phyloP scores from a whole-genome alignment of 352 stramenopile species.

The Pythium aristosporum region DNA sequence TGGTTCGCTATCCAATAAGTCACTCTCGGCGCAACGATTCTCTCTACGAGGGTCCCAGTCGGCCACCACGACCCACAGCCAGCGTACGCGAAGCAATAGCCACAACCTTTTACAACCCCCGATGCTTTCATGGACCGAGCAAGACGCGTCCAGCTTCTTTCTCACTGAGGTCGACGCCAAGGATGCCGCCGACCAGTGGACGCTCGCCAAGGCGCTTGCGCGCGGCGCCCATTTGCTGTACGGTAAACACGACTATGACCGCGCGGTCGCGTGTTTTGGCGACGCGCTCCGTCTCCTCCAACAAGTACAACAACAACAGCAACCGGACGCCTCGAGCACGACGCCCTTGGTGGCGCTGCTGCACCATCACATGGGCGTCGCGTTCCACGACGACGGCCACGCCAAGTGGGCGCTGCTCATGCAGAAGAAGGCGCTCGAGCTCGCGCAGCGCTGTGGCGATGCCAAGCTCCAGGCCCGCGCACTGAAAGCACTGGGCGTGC shows the following conservation, averaged over 20 bases:
- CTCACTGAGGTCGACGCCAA: slow-evolving; percentile 70
- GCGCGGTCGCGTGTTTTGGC: slow-evolving; percentile 38
- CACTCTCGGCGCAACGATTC: not conserved
- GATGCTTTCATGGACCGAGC: slow-evolving; percentile 34
- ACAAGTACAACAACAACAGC: slow-evolving; percentile 5
- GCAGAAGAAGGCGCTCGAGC: slow-evolving; percentile 52
- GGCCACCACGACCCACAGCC: not conserved
- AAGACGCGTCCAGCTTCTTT: slow-evolving; percentile 64
- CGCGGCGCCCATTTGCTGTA: slow-evolving; percentile 58
- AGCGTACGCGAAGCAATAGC: not conserved
- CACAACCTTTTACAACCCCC: not conserved
- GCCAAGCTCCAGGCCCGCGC: slow-evolving; percentile 45
- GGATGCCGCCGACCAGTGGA: slow-evolving; percentile 27
- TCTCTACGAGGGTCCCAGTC: slow-evolving; percentile 1
- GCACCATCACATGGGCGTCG: slow-evolving; percentile 67
- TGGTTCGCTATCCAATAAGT: not conserved
- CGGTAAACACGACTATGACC: slow-evolving; percentile 31
- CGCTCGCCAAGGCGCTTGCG: slow-evolving; percentile 42
- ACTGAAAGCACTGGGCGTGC: slow-evolving; percentile 63
- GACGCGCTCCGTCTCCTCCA: slow-evolving; percentile 39
- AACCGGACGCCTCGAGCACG: slow-evolving; percentile 12
- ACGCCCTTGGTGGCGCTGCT: slow-evolving; percentile 40
- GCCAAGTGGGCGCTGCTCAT: slow-evolving; percentile 36
- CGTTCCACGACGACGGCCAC: slow-evolving; percentile 59
- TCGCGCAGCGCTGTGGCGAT: slow-evolving; percentile 42